Evolutionary conservation across 1,284 basidiomycete species (phyloP).

Genomic region (Amylostereum areolatum): DNA sequence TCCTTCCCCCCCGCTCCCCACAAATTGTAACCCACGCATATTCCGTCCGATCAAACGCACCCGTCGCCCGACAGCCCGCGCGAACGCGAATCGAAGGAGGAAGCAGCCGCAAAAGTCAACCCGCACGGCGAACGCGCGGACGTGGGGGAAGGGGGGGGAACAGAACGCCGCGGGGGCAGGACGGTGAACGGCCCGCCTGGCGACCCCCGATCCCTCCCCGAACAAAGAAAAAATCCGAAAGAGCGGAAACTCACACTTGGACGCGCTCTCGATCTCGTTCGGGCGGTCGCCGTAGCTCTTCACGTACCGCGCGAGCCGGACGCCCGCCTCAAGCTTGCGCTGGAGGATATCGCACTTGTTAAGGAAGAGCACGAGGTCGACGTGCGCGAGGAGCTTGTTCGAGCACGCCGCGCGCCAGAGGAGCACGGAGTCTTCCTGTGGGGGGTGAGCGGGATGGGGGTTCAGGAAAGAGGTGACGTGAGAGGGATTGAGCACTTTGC

Average conservation of each 20-base stretch:
- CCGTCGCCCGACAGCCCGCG: too few species aligned
- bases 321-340: slow-evolving; percentile 55
- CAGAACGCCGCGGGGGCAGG: too few species aligned
- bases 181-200: too few species aligned
- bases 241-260: slow-evolving; percentile 47
- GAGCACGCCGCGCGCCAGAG: slow-evolving; percentile 75
- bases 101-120: too few species aligned
- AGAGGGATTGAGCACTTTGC: neutral
- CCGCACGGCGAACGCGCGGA: too few species aligned
- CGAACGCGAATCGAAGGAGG: too few species aligned
- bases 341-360: slow-evolving; percentile 78
- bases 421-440: slow-evolving; percentile 72
- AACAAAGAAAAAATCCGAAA: neutral
- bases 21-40: too few species aligned
- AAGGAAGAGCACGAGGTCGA: slow-evolving; percentile 71
- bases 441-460: slow-evolving; percentile 8
- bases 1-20: too few species aligned
- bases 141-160: too few species aligned
- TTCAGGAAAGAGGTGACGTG: slow-evolving; percentile 5
- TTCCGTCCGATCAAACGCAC: too few species aligned
- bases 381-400: slow-evolving; percentile 65
- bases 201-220: too few species aligned
- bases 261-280: slow-evolving; percentile 66
- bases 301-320: slow-evolving; percentile 61
- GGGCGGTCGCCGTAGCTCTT: slow-evolving; percentile 66